phyloP scores from a whole-genome alignment of 306 rosid genomes.

The Senna siamea region DNA sequence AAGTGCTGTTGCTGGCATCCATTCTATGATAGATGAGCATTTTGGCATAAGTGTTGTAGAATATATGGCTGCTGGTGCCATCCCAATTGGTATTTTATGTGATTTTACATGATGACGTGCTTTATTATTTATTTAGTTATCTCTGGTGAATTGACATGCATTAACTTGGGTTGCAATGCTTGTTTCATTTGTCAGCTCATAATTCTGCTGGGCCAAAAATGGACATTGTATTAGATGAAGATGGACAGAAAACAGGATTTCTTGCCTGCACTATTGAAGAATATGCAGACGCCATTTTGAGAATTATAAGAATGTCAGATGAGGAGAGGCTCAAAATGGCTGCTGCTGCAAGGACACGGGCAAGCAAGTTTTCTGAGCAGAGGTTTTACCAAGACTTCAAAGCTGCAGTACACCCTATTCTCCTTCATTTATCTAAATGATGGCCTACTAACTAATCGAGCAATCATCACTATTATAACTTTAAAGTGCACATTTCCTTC shows the following conservation, averaged over 20 bases:
- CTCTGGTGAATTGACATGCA: not conserved
- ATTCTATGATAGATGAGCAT: slow-evolving; percentile 97
- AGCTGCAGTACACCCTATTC: slow-evolving; percentile 65
- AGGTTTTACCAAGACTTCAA: slow-evolving; percentile 81
- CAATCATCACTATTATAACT: slow-evolving; percentile 2
- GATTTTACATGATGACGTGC: not conserved
- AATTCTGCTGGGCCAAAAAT: slow-evolving; percentile 97
- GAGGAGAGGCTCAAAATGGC: slow-evolving; percentile 74
- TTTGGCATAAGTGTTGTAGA: slow-evolving; percentile 96
- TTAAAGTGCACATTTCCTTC: slow-evolving; percentile 6
- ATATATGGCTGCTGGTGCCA: slow-evolving; percentile 96
- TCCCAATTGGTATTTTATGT: slow-evolving; percentile 79
- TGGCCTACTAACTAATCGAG: slow-evolving; percentile 14
- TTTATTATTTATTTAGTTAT: slow-evolving; percentile 4
- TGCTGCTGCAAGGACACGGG: slow-evolving; percentile 83
- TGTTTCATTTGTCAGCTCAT: slow-evolving; percentile 66
- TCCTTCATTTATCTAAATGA: slow-evolving; percentile 46
- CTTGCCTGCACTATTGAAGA: slow-evolving; percentile 75
- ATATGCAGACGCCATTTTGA: slow-evolving; percentile 80
- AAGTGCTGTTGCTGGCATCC: slow-evolving; percentile 86
- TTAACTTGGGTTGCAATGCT: slow-evolving; percentile 32
- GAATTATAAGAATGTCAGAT: slow-evolving; percentile 64
- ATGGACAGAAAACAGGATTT: slow-evolving; percentile 80
- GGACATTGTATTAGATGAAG: slow-evolving; percentile 91
- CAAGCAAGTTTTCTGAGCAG: slow-evolving; percentile 82